These are phyloP conservation scores for Glaciozyma martinii DNA, from an alignment of 768 basidiomycete species.

Conservation along the genomic window DNA sequence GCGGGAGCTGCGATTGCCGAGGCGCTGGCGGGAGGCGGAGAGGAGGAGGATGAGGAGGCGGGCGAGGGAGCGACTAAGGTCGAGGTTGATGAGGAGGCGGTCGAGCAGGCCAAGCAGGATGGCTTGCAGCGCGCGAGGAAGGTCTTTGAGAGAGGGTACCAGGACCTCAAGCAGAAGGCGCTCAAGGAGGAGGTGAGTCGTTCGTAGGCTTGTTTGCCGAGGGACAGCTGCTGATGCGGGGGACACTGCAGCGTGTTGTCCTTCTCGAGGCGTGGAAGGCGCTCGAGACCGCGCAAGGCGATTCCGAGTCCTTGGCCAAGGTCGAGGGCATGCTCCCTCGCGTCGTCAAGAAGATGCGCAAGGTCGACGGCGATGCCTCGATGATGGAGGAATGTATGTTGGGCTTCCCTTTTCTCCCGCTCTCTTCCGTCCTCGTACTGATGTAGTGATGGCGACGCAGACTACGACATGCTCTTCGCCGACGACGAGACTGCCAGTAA, in stretches of 20 bases:
- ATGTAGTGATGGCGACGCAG: conserved; percentile 42
- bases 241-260: conserved; percentile 61
- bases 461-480: conserved; percentile 90
- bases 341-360: conserved; percentile 70
- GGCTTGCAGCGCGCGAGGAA: conserved; percentile 51
- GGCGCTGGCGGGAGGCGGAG: conserved; percentile 44
- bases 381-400: conserved; percentile 32
- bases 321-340: conserved; percentile 91
- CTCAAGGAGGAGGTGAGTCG: conserved; percentile 78
- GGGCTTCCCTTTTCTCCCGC: neutral
- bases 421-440: neutral
- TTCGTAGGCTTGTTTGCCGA: too few relatives aligned
- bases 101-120: conserved; percentile 30
- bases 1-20: conserved; percentile 32
- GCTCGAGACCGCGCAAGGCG: conserved; percentile 76
- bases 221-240: neutral
- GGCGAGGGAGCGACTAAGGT: conserved; percentile 43
- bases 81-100: conserved; percentile 33
- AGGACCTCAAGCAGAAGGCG: conserved; percentile 66
- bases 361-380: conserved; percentile 38
- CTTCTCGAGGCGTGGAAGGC: conserved; percentile 91
- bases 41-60: conserved; percentile 66
- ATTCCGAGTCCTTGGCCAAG: conserved; percentile 55
- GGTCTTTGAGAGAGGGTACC: conserved; percentile 80
- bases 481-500: conserved; percentile 93